Conservation (phyloP, 352 stramenopile species). For the Pythium vanterpoolii region DNA sequence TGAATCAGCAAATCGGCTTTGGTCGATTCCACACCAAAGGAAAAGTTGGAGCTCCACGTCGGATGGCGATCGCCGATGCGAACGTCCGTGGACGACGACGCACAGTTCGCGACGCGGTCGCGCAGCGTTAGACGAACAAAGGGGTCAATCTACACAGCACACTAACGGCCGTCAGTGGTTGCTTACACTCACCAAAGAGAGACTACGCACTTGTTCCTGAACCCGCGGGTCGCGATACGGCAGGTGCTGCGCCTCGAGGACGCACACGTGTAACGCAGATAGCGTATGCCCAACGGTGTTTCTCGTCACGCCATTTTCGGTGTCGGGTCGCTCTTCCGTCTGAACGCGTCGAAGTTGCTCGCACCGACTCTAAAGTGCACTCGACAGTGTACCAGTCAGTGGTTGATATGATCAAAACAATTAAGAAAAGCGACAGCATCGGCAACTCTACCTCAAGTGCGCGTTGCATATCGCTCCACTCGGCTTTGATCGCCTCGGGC, state of each 20-base stretch:
- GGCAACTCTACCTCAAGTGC: constrained; percentile 28
- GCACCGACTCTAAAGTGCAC: constrained; percentile 4
- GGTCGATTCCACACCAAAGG: constrained; percentile 37
- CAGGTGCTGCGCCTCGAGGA: constrained; percentile 48
- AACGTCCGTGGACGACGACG: constrained; percentile 27
- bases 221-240: constrained; percentile 44
- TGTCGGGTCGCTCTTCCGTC: constrained; percentile 4
- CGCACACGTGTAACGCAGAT: constrained; percentile 33
- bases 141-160: constrained; percentile 43
- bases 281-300: constrained; percentile 11
- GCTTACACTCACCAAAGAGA: neutral
- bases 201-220: constrained; percentile 33
- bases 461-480: constrained; percentile 29
- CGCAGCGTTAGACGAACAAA: constrained; percentile 43
- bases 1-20: constrained; percentile 45
- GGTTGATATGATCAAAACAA: too few species aligned
- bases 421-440: neutral
- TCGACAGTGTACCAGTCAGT: neutral
- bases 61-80: constrained; percentile 45
- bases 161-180: neutral
- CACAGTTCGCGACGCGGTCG: neutral
- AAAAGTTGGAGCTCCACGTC: constrained; percentile 35
- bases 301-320: constrained; percentile 8
- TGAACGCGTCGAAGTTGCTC: constrained; percentile 19
- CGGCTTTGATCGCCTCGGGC: constrained; percentile 23